Conservation (phyloP, 345 rosid genomes). For the Eucalyptus tenuipes region DNA sequence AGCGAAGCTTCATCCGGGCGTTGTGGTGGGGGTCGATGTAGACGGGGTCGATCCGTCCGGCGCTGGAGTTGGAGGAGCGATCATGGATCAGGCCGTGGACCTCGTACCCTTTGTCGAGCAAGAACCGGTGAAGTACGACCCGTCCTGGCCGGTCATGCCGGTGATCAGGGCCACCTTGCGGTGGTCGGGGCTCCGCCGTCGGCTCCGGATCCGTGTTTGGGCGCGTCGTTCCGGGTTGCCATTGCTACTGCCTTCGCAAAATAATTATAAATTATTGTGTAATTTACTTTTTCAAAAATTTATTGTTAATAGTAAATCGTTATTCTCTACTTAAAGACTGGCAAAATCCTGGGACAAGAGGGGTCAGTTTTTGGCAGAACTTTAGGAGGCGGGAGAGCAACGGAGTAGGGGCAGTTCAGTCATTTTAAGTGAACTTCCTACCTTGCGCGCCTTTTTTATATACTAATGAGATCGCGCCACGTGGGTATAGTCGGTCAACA, state of each 20-base stretch:
- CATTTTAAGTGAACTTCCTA: too few species aligned
- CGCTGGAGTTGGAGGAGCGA: background rate
- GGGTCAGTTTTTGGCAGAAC: background rate
- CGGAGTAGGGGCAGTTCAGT: background rate
- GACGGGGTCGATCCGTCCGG: constrained; percentile 40
- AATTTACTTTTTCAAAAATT: too few species aligned
- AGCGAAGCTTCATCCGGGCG: constrained; percentile 24
- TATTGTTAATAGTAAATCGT: too few species aligned
- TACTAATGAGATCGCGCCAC: background rate
- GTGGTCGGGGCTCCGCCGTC: background rate
- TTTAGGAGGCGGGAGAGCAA: background rate
- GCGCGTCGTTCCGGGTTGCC: background rate
- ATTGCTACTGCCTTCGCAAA: background rate
- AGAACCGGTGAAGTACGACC: constrained; percentile 75
- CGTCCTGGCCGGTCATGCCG: constrained; percentile 85
- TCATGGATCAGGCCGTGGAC: background rate
- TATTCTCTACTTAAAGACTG: too few species aligned
- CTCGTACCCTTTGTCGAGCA: constrained; percentile 58
- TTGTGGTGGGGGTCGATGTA: constrained; percentile 73
- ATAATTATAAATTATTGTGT: too few species aligned
- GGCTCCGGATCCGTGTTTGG: constrained; percentile 13
- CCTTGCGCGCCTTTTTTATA: background rate
- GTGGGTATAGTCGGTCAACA: background rate
- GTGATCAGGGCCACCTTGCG: constrained; percentile 51
- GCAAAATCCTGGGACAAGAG: too few species aligned